phyloP scores from a whole-genome alignment of 2,329 filamentous ascomycete genomes.

The Grosmannia penicillata region DNA sequence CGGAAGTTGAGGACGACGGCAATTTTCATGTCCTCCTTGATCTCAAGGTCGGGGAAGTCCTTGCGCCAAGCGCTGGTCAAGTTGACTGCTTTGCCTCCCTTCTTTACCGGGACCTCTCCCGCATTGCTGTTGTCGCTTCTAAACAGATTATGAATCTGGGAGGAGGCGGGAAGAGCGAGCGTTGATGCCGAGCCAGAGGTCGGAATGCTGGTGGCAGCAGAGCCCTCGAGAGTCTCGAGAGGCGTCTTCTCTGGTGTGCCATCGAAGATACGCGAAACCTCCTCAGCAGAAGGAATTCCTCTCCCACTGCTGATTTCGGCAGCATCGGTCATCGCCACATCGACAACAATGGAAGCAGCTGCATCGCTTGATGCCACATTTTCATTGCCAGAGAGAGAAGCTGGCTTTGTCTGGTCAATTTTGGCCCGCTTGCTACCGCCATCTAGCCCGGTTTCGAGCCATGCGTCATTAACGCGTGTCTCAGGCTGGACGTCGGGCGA shows the following conservation, averaged over 20 bases:
- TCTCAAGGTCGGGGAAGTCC: constrained; percentile 3
- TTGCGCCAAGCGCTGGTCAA: constrained; percentile 8
- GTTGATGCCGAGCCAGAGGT: too few species aligned
- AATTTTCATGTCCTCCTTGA: constrained; percentile 16
- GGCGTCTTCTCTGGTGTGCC: neutral
- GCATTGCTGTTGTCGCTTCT: neutral
- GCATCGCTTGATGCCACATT: neutral
- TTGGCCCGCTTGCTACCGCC: constrained; percentile 27
- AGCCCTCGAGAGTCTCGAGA: too few species aligned
- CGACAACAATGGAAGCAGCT: neutral
- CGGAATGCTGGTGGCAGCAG: too few species aligned
- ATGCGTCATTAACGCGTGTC: constrained; percentile 21
- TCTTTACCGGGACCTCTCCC: neutral
- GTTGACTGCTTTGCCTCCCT: constrained; percentile 7
- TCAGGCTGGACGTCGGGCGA: constrained; percentile 9
- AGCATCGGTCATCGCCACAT: neutral
- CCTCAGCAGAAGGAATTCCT: neutral
- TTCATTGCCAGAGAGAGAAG: too few species aligned
- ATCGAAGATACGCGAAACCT: neutral
- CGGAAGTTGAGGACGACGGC: constrained; percentile 22
- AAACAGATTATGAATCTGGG: constrained; percentile 10
- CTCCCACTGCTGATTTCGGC: too few species aligned
- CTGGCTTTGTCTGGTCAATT: constrained; percentile 10
- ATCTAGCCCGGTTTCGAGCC: constrained; percentile 23
- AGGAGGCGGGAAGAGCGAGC: too few species aligned